Evolutionary conservation across 2,329 filamentous ascomycete species (phyloP), one percentile per base, ranked within the genome.

Genomic region (Coniochaeta prunicola): DNA sequence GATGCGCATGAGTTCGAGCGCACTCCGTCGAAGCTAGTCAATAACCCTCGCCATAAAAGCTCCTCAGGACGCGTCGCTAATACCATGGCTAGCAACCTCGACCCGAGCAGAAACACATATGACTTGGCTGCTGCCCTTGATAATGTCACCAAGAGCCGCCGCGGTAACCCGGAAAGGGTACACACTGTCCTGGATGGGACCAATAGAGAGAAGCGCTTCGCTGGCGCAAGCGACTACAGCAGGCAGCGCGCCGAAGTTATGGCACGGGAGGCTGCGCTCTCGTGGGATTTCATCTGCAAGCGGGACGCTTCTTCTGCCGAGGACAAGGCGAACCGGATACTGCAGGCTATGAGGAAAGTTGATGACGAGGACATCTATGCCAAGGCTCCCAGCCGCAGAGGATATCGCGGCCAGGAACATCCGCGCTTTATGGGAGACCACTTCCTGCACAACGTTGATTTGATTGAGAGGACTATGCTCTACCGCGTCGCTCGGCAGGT

Each of bases 381-480:
- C 10, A 55, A 42, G 7, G 72, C 73, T 15, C 36, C 58, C 9
- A 58, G 68, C 7, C 67, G 73, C 19, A 57, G 40, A 9, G 79
- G 79, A 8, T 72, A 71, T 58, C 71, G 68, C 13, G 76, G 75
- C 3, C 80, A 82, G 67, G 61, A 63, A 24, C 80, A 82, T 58
- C 63, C 66, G 3, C 73, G 76, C 6, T 78, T 79, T 57, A 66
- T 77, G 0, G 80, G 79, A 28, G 82, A 85, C 64, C 84, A 86
- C 67, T 87, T 84, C 66, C 71, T 86, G 26, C 76, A 78, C 57
- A 85, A 85, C 64, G 69, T 76, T 50, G 70, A 78, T 57, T 69
- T 83, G 42, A 83, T 88, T 64, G 70, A 79, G 38, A 57, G 77
- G 53, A 89, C 87, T 9, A 70, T 74, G 48, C 67, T 91, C 15